phyloP scores from a whole-genome alignment of 2,329 filamentous ascomycete genomes.

The Cladorrhinum sp. region DNA sequence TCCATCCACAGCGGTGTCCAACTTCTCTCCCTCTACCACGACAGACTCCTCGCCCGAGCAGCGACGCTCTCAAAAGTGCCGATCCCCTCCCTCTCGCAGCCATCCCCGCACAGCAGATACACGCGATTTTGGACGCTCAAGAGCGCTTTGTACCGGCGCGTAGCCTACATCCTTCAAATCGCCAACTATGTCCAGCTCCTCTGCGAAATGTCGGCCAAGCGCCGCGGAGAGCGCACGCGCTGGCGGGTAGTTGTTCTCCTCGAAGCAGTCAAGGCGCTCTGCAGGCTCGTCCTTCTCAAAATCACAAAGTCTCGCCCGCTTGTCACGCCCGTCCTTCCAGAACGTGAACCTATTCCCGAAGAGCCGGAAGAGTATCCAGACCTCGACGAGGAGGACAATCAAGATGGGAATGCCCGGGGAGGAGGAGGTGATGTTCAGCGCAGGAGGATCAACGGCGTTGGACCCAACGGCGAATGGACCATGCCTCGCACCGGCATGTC shows the following conservation, averaged over 20 bases:
- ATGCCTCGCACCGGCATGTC: constrained; percentile 94
- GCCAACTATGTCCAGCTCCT: constrained; percentile 92
- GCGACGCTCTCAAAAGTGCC: constrained; percentile 54
- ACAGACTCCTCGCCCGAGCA: constrained; percentile 70
- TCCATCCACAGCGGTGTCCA: constrained; percentile 86
- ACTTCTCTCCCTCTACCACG: constrained; percentile 88
- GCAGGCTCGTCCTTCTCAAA: constrained; percentile 73
- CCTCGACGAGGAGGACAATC: constrained; percentile 61
- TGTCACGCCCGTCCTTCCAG: constrained; percentile 78
- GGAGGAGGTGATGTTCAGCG: constrained; percentile 17
- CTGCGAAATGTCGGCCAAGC: constrained; percentile 96
- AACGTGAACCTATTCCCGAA: constrained; percentile 74
- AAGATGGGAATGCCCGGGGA: constrained; percentile 41
- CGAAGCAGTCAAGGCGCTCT: constrained; percentile 82
- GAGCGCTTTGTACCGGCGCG: constrained; percentile 70
- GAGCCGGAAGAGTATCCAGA: constrained; percentile 43
- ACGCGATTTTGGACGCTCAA: constrained; percentile 64
- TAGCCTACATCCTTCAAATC: constrained; percentile 80
- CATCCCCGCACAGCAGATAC: constrained; percentile 61
- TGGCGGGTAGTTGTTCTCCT: constrained; percentile 87
- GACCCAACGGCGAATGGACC: constrained; percentile 58
- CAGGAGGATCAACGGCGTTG: constrained; percentile 16
- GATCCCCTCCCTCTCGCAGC: constrained; percentile 49
- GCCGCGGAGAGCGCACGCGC: constrained; percentile 72
- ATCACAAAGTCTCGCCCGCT: constrained; percentile 81